These are phyloP conservation scores for Mrakia blollopis DNA, from an alignment of 768 basidiomycete species.

Conservation along the genomic window DNA sequence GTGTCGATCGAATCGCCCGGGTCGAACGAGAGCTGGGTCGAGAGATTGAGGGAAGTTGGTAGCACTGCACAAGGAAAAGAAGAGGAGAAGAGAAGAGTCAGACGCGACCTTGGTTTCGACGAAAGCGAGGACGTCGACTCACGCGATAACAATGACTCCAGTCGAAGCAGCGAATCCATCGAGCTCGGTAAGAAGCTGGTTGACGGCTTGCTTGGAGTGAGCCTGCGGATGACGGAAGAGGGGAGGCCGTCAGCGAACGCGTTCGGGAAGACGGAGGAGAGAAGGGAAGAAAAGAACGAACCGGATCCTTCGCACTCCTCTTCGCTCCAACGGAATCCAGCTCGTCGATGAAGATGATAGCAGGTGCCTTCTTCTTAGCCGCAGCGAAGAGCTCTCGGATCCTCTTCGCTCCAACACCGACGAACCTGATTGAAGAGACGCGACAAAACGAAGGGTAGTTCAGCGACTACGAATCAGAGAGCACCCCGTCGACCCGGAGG, in stretches of 20 bases:
- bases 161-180: constrained; percentile 89
- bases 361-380: constrained; percentile 88
- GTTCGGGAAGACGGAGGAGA: not conserved
- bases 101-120: not conserved
- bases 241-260: not conserved
- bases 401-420: constrained; percentile 83
- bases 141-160: constrained; percentile 91
- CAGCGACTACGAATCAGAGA: not conserved
- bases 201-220: constrained; percentile 56
- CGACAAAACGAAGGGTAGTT: not conserved
- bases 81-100: not conserved
- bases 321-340: constrained; percentile 86
- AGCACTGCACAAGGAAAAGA: constrained; percentile 35
- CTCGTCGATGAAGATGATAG: constrained; percentile 98
- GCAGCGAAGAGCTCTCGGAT: constrained; percentile 91
- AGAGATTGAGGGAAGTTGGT: constrained; percentile 96
- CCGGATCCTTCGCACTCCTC: constrained; percentile 54
- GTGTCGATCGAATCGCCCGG: constrained; percentile 91
- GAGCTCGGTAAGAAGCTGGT: constrained; percentile 94
- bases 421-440: constrained; percentile 45
- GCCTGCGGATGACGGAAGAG: not conserved
- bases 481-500: too few species aligned
- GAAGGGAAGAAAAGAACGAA: constrained; percentile 18
- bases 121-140: constrained; percentile 40
- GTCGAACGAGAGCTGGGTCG: constrained; percentile 91